A percentile compares a stretch with the other conserved stretches of the same genome.
Conservation (phyloP, 2,329 filamentous ascomycete species). For the Sporothrix phasma region DNA sequence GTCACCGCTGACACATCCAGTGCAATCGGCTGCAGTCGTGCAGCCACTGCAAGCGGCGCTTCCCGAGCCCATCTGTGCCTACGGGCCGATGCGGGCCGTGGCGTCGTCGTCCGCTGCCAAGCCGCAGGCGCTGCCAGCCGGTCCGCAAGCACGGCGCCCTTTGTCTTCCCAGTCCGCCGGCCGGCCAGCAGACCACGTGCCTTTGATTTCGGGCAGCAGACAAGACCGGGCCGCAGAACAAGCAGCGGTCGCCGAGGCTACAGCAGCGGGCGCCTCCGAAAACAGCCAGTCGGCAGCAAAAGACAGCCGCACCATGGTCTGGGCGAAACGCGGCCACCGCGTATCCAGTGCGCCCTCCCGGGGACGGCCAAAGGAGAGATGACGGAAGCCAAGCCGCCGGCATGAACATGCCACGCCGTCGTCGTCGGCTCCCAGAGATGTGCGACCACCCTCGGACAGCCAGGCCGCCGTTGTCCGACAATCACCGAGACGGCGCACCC, state of each 20-base stretch:
- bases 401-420: not conserved
- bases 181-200: slow-evolving; percentile 11
- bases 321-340: not conserved
- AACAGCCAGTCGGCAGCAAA: not conserved
- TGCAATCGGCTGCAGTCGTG: slow-evolving; percentile 40
- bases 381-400: not conserved
- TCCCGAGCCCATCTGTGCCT: slow-evolving; percentile 37
- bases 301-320: not conserved
- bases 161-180: slow-evolving; percentile 4
- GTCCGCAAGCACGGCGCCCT: not conserved
- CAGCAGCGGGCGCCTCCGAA: not conserved
- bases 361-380: not conserved
- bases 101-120: not conserved
- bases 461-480: not conserved
- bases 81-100: slow-evolving; percentile 18
- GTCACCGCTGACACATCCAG: not conserved
- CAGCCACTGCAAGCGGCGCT: slow-evolving; percentile 38
- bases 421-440: not conserved
- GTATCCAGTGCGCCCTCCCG: not conserved
- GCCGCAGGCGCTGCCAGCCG: not conserved
- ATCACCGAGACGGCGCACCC: not conserved
- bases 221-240: not conserved
- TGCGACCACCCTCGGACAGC: too few relatives aligned
- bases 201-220: slow-evolving; percentile 5
- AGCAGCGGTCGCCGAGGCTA: not conserved